These are phyloP conservation scores for Agaricus subrufescens DNA, from an alignment of 768 basidiomycete genomes.

Conservation along the genomic window DNA sequence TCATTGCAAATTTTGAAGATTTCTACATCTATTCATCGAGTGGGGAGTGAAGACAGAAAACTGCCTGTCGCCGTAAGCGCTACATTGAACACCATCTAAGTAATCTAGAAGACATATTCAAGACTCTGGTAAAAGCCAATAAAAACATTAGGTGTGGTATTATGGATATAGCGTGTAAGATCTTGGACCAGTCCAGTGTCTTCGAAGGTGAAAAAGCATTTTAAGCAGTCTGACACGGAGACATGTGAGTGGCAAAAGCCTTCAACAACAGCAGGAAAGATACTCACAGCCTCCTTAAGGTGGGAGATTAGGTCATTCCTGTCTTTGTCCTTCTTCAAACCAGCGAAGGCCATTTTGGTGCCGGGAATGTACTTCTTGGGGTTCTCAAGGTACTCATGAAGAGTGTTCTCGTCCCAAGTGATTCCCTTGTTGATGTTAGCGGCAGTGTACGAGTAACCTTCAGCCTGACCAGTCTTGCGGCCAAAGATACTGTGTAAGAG, in stretches of 20 bases:
- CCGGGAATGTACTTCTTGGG: constrained; percentile 99
- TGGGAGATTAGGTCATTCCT: constrained; percentile 89
- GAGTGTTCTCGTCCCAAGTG: constrained; percentile 78
- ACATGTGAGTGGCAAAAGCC: background rate
- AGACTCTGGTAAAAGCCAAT: background rate
- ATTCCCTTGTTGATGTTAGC: constrained; percentile 96
- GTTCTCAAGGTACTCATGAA: constrained; percentile 95
- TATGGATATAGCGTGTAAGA: constrained; percentile 3
- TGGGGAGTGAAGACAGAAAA: constrained; percentile 11
- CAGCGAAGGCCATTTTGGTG: constrained; percentile 98
- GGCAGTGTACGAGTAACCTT: constrained; percentile 87
- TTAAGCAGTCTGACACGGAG: constrained; percentile 18
- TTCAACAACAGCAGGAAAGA: constrained; percentile 8
- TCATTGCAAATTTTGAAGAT: background rate
- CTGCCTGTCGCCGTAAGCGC: constrained; percentile 5
- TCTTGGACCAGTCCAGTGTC: background rate
- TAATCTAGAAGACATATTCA: background rate
- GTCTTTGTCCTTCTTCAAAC: constrained; percentile 98
- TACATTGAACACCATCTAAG: background rate
- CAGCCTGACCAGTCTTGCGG: constrained; percentile 80
- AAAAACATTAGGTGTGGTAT: constrained; percentile 4
- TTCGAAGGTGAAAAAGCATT: background rate
- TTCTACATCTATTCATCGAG: constrained; percentile 5
- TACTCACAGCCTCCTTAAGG: constrained; percentile 70
- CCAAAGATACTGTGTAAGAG: constrained; percentile 59